Conservation (phyloP, 2,329 filamentous ascomycete species). For the Elsinoe ampelina region DNA sequence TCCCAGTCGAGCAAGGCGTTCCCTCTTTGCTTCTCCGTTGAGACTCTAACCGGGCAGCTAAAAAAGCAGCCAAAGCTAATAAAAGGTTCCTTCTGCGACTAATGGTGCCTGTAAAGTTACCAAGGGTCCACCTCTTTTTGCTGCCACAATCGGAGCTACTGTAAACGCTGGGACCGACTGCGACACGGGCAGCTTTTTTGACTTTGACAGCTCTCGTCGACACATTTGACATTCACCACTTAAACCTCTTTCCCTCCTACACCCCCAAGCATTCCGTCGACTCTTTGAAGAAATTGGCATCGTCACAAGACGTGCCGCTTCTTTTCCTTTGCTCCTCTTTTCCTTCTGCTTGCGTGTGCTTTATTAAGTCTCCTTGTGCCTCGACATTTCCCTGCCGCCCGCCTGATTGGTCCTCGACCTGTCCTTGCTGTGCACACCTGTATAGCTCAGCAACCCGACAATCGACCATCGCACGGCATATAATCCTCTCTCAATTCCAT, state of each 20-base stretch:
- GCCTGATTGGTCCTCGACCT: conserved; percentile 2
- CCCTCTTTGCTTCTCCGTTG: background rate
- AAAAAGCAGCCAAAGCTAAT: too few species aligned
- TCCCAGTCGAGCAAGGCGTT: background rate
- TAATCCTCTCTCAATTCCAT: conserved; percentile 8
- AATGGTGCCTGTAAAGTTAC: too few species aligned
- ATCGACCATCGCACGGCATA: conserved; percentile 6
- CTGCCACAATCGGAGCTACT: conserved; percentile 8
- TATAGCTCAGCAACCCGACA: background rate
- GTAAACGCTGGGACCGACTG: background rate
- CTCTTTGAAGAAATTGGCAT: conserved; percentile 7
- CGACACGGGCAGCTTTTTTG: conserved; percentile 9
- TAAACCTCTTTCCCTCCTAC: conserved; percentile 15
- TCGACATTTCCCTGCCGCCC: background rate
- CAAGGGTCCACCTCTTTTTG: conserved; percentile 1
- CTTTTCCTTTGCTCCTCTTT: conserved; percentile 17
- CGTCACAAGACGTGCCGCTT: conserved; percentile 13
- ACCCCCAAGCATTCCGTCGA: conserved; percentile 11
- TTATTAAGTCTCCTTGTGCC: conserved; percentile 11
- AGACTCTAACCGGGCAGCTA: background rate
- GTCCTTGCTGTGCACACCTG: background rate
- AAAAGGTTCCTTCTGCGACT: background rate
- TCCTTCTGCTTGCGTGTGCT: conserved; percentile 9
- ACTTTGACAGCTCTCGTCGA: conserved; percentile 15
- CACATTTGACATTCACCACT: background rate